Percentiles rank a stretch among this genome's conserved stretches.
Conservation (phyloP, 306 rosid species). For the Calophaca sinica region DNA sequence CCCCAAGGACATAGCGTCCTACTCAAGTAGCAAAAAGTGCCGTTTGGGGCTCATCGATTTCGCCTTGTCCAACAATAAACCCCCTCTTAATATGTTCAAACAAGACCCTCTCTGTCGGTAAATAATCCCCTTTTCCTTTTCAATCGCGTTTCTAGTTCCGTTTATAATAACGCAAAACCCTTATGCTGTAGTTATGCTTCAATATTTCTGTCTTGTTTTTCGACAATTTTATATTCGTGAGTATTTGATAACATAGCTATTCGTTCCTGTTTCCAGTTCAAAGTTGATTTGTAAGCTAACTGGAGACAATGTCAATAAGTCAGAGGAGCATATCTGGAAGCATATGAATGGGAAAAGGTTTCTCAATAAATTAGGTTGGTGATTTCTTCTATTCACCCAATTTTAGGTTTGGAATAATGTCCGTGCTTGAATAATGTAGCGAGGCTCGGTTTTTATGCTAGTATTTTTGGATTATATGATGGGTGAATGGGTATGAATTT, state of each 20-base stretch:
- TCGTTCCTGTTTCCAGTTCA: slow-evolving; percentile 58
- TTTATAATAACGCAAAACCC: too few relatives aligned
- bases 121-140: neutral
- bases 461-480: neutral
- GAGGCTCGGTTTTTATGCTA: slow-evolving; percentile 13
- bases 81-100: slow-evolving; percentile 89
- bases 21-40: slow-evolving; percentile 82
- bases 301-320: slow-evolving; percentile 81
- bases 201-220: neutral
- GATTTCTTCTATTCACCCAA: neutral
- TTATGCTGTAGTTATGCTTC: too few relatives aligned
- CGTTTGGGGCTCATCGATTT: slow-evolving; percentile 87
- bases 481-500: neutral
- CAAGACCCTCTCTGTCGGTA: slow-evolving; percentile 86
- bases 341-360: slow-evolving; percentile 89
- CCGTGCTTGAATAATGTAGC: neutral
- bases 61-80: slow-evolving; percentile 62
- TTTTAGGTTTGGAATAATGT: slow-evolving; percentile 26
- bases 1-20: slow-evolving; percentile 66
- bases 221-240: neutral
- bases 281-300: slow-evolving; percentile 87
- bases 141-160: too few relatives aligned
- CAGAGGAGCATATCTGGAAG: slow-evolving; percentile 99
- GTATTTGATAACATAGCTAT: slow-evolving; percentile 12
- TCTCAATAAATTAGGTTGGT: slow-evolving; percentile 89